These are phyloP conservation scores for Ceratonia siliqua DNA, from an alignment of 306 rosid species.

Conservation along the genomic window DNA sequence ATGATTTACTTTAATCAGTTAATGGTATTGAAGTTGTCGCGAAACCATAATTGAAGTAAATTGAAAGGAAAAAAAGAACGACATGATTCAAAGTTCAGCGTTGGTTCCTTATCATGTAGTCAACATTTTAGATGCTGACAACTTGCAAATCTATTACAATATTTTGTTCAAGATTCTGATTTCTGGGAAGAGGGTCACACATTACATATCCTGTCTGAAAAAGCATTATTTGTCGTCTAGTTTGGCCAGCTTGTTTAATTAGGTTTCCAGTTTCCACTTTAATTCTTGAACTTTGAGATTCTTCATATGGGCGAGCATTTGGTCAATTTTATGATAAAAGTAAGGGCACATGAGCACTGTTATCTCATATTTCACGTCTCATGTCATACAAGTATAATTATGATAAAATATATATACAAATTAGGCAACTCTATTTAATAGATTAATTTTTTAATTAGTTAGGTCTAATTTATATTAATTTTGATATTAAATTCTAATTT, in stretches of 20 bases:
- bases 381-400: no score
- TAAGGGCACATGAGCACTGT: no score
- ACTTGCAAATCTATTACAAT: conserved; percentile 37
- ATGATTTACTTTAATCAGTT: no score
- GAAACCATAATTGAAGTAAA: no score
- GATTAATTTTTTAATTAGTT: no score
- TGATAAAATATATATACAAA: no score
- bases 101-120: conserved; percentile 34
- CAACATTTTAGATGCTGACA: conserved; percentile 39
- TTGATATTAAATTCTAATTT: no score
- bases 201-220: conserved; percentile 31
- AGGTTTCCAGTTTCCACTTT: conserved; percentile 15
- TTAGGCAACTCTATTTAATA: no score
- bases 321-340: conserved; percentile 9
- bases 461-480: no score
- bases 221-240: conserved; percentile 52
- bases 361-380: no score
- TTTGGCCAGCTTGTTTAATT: conserved; percentile 21
- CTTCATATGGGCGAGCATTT: conserved; percentile 4
- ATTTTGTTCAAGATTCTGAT: conserved; percentile 29
- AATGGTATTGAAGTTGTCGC: no score
- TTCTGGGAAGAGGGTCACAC: conserved; percentile 31
- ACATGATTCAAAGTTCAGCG: conserved; percentile 4
- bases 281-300: conserved; percentile 1
- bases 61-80: no score